Base-by-base conservation (phyloP, 345 rosid species). In the Salix suchowensis region DNA sequence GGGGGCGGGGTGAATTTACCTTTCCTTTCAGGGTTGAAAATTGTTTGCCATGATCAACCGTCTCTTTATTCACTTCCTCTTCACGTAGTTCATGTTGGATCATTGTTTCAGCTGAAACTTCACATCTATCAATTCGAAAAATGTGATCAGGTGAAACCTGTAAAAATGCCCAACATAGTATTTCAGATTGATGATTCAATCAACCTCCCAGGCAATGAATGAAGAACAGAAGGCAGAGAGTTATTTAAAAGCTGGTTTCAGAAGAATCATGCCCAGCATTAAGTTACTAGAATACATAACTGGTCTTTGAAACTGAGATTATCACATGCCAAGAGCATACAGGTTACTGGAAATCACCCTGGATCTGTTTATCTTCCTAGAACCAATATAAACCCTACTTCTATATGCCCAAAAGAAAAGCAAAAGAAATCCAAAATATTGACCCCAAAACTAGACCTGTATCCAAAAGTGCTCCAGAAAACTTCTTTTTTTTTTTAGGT, bases 101-200 rank as follows among this genome's bases (percentile, higher is more conserved):
- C 40, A 86, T 61, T 71, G 85, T 67, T 62, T 84, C 67, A 68
- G 80, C 76, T 67, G 88, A 80, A 71, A 68, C 86, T 77, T 91
- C 96, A 78, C 85, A 80, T 83, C 86, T 91, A 71, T 91, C 91
- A 77, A 88, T 80, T 34, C 80, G 87, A 77, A 82, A 82, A 82
- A 95, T 89, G 76, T 93, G 96, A 83, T 73, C 76, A 55, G 99
- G 99, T 61, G 88, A 88, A 74, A 91, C 96, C 99, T 96, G 90
- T 69, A 77, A 84, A 55, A 70, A 78, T 74, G 76, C 71, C 71
- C 54, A 71, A 73, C 39, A 60, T 67, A 24, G 46, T 72, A 65
- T 62, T 67, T 69, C 71, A 75, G 65, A 67, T 67, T 32, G 68
- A 70, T 32, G 54, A 26, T 66, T 62, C 40, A 26, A 42, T 76